Percentiles rank a stretch among this genome's conserved stretches.
phyloP scores from a whole-genome alignment of 352 stramenopile genomes.

The Peronospora belbahrii region DNA sequence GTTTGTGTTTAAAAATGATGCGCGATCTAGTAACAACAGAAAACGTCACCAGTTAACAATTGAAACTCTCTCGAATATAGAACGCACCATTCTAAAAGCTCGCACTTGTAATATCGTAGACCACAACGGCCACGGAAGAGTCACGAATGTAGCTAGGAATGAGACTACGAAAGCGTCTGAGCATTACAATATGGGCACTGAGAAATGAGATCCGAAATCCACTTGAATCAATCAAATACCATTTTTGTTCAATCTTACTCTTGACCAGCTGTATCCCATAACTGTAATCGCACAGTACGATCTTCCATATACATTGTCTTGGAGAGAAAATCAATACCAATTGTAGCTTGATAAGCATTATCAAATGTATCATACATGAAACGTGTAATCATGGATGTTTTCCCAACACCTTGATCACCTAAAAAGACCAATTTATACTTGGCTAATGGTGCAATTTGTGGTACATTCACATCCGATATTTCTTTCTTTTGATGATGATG shows the following conservation, averaged over 20 bases:
- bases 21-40: constrained; percentile 59
- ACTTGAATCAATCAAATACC: neutral
- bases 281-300: constrained; percentile 96
- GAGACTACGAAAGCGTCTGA: constrained; percentile 87
- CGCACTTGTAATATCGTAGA: constrained; percentile 98
- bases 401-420: constrained; percentile 96
- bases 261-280: constrained; percentile 98
- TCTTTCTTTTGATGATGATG: too few species aligned
- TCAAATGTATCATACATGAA: constrained; percentile 99
- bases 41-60: constrained; percentile 1
- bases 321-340: constrained; percentile 99
- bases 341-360: constrained; percentile 97
- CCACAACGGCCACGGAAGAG: constrained; percentile 98
- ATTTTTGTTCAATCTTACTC: constrained; percentile 68
- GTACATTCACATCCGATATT: constrained; percentile 59
- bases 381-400: constrained; percentile 99
- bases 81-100: neutral
- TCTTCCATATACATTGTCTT: constrained; percentile 99
- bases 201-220: neutral
- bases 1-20: constrained; percentile 96
- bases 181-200: too few species aligned
- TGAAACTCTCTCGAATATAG: neutral
- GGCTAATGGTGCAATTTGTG: constrained; percentile 85
- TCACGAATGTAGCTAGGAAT: constrained; percentile 97
- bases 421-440: constrained; percentile 95